Percentiles rank a stretch among this genome's conserved stretches.
Conservation (phyloP, 2,329 filamentous ascomycete species). For the Biscogniauxia marginata region DNA sequence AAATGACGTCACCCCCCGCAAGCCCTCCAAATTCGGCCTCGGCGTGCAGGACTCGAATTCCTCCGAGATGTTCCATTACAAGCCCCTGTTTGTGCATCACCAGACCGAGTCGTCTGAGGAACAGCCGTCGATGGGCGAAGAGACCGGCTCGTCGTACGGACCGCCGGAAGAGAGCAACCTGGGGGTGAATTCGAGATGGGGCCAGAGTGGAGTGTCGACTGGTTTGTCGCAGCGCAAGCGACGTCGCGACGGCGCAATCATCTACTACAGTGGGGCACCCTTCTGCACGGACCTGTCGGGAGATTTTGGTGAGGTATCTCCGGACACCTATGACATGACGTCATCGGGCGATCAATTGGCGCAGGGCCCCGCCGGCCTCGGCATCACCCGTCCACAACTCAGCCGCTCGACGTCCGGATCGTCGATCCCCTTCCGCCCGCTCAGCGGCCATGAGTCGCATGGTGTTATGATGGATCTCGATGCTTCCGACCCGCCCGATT, state of each 20-base stretch:
- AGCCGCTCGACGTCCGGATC: conserved; percentile 48
- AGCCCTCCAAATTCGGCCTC: conserved; percentile 40
- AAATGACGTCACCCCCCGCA: conserved; percentile 37
- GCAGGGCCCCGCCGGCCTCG: conserved; percentile 20
- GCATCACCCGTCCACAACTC: conserved; percentile 26
- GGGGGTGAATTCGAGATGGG: conserved; percentile 45
- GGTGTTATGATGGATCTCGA: conserved; percentile 27
- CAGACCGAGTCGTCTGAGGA: conserved; percentile 42
- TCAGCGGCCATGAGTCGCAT: conserved; percentile 41
- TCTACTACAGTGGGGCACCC: conserved; percentile 76
- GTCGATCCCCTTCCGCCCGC: conserved; percentile 46
- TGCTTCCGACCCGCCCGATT: conserved; percentile 32
- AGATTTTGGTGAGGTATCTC: conserved; percentile 53
- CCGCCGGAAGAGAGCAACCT: conserved; percentile 48
- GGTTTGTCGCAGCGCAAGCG: conserved; percentile 49
- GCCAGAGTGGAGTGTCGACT: conserved; percentile 35
- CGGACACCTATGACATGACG: conserved; percentile 46
- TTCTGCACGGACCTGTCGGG: conserved; percentile 81
- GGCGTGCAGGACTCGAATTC: conserved; percentile 37
- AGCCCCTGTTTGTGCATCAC: conserved; percentile 58
- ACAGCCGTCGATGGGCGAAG: conserved; percentile 45
- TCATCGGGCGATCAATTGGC: conserved; percentile 40
- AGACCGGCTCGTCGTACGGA: conserved; percentile 48
- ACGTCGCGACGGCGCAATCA: conserved; percentile 69
- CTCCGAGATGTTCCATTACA: conserved; percentile 58